A percentile compares a stretch with the other conserved stretches of the same genome.
Conservation (phyloP, 2,329 filamentous ascomycete genomes). For the Neospermospora avenae region DNA sequence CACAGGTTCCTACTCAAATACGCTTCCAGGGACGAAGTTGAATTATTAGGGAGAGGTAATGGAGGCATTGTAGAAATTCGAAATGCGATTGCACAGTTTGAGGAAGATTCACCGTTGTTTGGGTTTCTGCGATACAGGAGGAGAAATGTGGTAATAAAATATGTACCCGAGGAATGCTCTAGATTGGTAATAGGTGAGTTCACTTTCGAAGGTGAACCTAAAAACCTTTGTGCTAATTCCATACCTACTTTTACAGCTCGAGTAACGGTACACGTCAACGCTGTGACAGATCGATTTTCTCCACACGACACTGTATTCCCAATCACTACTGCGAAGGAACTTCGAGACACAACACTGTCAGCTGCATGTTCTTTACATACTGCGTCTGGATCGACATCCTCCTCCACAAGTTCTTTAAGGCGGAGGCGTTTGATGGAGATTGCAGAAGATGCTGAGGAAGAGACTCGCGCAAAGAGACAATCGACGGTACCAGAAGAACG, state of each 20-base stretch:
- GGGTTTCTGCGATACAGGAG: constrained; percentile 88
- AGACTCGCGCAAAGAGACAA: constrained; percentile 56
- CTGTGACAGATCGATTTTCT: constrained; percentile 68
- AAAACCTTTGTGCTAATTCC: constrained; percentile 17
- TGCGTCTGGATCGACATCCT: constrained; percentile 80
- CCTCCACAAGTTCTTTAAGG: constrained; percentile 76
- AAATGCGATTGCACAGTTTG: constrained; percentile 71
- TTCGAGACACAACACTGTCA: constrained; percentile 84
- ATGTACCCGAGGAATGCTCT: constrained; percentile 86
- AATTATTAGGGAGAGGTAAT: constrained; percentile 70
- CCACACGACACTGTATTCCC: constrained; percentile 85
- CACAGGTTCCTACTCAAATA: constrained; percentile 93
- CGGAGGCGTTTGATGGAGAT: constrained; percentile 83
- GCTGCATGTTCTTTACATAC: constrained; percentile 87
- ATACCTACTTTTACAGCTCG: constrained; percentile 57
- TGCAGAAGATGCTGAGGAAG: constrained; percentile 77
- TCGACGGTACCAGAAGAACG: constrained; percentile 49
- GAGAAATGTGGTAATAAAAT: constrained; percentile 88
- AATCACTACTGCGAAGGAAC: constrained; percentile 69
- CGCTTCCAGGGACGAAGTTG: constrained; percentile 80
- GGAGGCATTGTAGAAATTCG: constrained; percentile 84
- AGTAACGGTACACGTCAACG: constrained; percentile 69
- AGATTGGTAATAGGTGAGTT: constrained; percentile 82
- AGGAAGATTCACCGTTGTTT: constrained; percentile 84
- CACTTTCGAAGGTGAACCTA: neutral